These are phyloP conservation scores for Calonectria fujianensis DNA, from an alignment of 2,329 filamentous ascomycete genomes.

Conservation along the genomic window DNA sequence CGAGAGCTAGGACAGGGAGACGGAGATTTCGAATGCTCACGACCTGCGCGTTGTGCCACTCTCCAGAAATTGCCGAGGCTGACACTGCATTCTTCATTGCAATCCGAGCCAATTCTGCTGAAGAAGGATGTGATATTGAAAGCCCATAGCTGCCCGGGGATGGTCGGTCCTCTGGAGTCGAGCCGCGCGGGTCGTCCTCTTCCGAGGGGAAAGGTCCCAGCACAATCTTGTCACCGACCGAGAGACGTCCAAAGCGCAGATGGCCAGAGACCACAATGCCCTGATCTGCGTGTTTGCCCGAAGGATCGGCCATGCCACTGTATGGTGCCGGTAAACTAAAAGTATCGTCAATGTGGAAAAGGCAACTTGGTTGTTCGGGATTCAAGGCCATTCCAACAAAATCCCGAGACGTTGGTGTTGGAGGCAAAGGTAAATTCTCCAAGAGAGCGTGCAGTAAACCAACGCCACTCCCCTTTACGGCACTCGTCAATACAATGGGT, in stretches of 20 bases:
- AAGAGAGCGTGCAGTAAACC: slow-evolving; percentile 88
- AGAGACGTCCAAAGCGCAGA: slow-evolving; percentile 85
- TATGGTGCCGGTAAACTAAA: slow-evolving; percentile 84
- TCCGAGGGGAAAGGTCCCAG: slow-evolving; percentile 85
- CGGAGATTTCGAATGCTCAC: slow-evolving; percentile 92
- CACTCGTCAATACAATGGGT: slow-evolving; percentile 91
- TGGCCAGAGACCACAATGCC: slow-evolving; percentile 90
- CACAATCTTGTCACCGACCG: slow-evolving; percentile 85
- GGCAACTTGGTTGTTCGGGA: slow-evolving; percentile 75
- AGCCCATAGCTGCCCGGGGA: slow-evolving; percentile 69
- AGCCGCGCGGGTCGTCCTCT: slow-evolving; percentile 65
- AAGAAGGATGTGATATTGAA: slow-evolving; percentile 72
- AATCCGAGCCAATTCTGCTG: slow-evolving; percentile 71
- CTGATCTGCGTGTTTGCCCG: slow-evolving; percentile 59
- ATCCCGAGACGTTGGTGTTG: slow-evolving; percentile 71
- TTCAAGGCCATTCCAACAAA: slow-evolving; percentile 74
- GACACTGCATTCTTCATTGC: slow-evolving; percentile 72
- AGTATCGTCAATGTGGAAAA: slow-evolving; percentile 95
- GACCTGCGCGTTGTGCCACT: slow-evolving; percentile 88
- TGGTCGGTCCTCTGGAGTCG: slow-evolving; percentile 67
- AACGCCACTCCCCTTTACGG: slow-evolving; percentile 89
- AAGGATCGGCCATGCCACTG: slow-evolving; percentile 47
- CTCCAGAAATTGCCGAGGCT: slow-evolving; percentile 72
- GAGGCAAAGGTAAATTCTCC: slow-evolving; percentile 82
- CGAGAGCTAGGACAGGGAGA: slow-evolving; percentile 84